Base-by-base conservation (phyloP, 768 basidiomycete species). In the Leccinum aurantiacum region DNA sequence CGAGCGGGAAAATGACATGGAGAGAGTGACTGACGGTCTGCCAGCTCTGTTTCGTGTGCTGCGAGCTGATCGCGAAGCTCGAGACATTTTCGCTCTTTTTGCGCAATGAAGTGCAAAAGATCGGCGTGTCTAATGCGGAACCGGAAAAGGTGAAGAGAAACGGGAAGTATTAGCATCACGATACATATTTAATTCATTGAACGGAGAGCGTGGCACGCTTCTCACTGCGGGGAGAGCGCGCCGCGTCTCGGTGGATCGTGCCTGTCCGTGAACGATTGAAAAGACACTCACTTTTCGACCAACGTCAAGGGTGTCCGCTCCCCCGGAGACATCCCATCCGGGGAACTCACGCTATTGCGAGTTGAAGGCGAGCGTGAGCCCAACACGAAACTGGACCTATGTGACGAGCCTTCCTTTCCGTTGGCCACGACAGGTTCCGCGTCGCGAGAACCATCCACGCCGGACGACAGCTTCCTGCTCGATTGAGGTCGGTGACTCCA, bases 71-170 rank as follows among this genome's bases (percentile, higher is more conserved):
- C 84, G 17, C 90, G 85, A 48, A 93, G 78, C 59, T 94, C 91
- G 44, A 93, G 82, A 65, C 90, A 92, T 70, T 86, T 89, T 0
- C 89, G 84, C 70, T 93, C 92, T 63, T 93, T 93, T 74, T 92
- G 90, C 0, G 92, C 91, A 54, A 94, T 94, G 60, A 88, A 88
- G 31, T 83, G 88, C n/a, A 93, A 76, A 2, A 94, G 75, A 57
- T 93, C 91, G 6, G 87, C 84, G 66, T 94, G 90, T 67, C 92
- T 93, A 62, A 31, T 56, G 24, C 46, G 29, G 24, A 4, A 24
- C 10, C 33, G 38, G 53, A 19, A 49, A 25, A 25, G 17, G 6
- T 10, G 1, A 11, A 41, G 15, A 24, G 2, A 3, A 19, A 29
- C 15, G 4, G n/a, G 13, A 15, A 29, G 27, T 54, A 19, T n/a